These are phyloP conservation scores for Xylaria bambusicola DNA, from an alignment of 495 filamentous ascomycete species.

Conservation along the genomic window DNA sequence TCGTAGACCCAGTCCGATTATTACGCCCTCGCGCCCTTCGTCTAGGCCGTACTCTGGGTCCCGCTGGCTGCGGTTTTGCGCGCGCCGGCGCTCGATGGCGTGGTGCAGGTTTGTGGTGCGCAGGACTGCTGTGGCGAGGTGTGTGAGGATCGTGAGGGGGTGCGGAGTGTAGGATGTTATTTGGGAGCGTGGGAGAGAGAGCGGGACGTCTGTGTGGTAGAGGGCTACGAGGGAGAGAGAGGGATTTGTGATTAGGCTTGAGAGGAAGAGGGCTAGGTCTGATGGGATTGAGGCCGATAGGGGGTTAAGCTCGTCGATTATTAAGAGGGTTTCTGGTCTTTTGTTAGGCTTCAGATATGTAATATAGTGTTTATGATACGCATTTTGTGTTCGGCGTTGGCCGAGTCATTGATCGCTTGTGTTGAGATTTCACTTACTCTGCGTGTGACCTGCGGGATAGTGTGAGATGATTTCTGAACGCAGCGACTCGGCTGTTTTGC, in stretches of 20 bases:
- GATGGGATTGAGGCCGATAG: constrained; percentile 41
- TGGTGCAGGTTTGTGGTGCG: constrained; percentile 62
- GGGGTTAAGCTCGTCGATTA: constrained; percentile 64
- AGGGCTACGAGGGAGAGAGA: constrained; percentile 58
- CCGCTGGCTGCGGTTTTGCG: constrained; percentile 66
- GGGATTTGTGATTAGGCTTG: constrained; percentile 53
- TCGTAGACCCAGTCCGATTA: constrained; percentile 58
- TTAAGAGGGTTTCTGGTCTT: constrained; percentile 54
- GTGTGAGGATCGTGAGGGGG: constrained; percentile 59
- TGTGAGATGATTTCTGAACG: constrained; percentile 59
- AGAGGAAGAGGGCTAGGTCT: constrained; percentile 56
- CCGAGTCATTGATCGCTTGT: constrained; percentile 27
- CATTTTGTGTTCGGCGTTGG: neutral
- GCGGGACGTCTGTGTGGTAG: constrained; percentile 69
- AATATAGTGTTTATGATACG: constrained; percentile 17
- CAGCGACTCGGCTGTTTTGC: constrained; percentile 56
- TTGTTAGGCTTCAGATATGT: no score
- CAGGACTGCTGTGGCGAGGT: constrained; percentile 55
- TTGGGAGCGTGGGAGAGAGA: constrained; percentile 27
- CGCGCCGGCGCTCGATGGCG: constrained; percentile 64
- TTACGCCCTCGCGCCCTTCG: constrained; percentile 72
- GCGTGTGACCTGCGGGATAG: constrained; percentile 43
- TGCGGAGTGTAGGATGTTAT: constrained; percentile 63
- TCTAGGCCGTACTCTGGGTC: constrained; percentile 76
- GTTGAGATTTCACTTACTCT: constrained; percentile 44